Conservation (phyloP, 768 basidiomycete species). For the Agrocybe chaxingu region DNA sequence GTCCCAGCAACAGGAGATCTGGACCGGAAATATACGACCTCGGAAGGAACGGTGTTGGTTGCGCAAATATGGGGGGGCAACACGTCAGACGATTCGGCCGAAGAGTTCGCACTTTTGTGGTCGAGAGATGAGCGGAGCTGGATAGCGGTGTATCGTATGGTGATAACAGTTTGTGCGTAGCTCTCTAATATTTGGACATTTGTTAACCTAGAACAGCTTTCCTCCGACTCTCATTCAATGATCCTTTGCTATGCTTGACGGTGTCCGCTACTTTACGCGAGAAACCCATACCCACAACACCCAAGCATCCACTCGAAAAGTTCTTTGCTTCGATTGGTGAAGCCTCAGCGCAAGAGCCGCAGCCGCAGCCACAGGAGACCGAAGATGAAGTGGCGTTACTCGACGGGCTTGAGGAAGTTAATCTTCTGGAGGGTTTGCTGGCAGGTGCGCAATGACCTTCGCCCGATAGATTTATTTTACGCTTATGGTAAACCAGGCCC, state of each 20-base stretch:
- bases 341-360: constrained; percentile 23
- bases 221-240: constrained; percentile 59
- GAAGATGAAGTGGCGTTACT: constrained; percentile 49
- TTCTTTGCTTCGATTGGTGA: constrained; percentile 36
- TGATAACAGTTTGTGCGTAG: constrained; percentile 74
- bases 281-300: constrained; percentile 49
- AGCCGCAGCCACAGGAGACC: constrained; percentile 29
- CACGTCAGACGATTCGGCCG: constrained; percentile 38
- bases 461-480: background rate
- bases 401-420: constrained; percentile 52
- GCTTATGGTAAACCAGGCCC: constrained; percentile 33
- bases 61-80: constrained; percentile 76
- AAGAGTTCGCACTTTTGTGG: constrained; percentile 67
- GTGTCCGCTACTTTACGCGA: constrained; percentile 87
- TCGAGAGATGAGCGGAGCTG: constrained; percentile 57
- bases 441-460: constrained; percentile 38
- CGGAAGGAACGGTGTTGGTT: constrained; percentile 73
- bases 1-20: constrained; percentile 69
- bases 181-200: constrained; percentile 1
- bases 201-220: constrained; percentile 49
- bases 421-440: constrained; percentile 57
- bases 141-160: constrained; percentile 78
- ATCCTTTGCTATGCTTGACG: constrained; percentile 83
- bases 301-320: constrained; percentile 39
- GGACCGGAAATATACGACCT: constrained; percentile 73